phyloP scores from a whole-genome alignment of 2,329 filamentous ascomycete genomes.

The Spiromastix sp. region DNA sequence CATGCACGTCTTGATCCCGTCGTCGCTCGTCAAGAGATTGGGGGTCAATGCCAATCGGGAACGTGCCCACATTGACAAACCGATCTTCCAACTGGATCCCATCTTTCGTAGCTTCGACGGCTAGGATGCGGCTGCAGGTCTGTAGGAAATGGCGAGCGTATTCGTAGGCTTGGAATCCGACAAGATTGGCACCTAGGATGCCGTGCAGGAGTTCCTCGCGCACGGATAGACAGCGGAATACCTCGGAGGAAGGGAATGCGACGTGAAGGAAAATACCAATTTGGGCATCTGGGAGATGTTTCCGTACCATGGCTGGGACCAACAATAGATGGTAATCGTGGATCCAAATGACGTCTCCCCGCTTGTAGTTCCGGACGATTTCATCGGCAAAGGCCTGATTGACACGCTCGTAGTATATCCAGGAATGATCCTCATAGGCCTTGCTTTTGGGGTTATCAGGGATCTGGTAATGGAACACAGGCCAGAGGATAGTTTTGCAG shows the following conservation, averaged over 20 bases:
- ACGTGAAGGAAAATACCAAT: slow-evolving; percentile 95
- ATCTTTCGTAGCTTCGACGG: slow-evolving; percentile 79
- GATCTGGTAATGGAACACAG: slow-evolving; percentile 96
- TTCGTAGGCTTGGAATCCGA: slow-evolving; percentile 89
- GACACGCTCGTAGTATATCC: slow-evolving; percentile 85
- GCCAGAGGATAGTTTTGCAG: slow-evolving; percentile 96
- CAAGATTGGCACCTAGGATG: slow-evolving; percentile 82
- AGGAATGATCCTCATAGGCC: slow-evolving; percentile 93
- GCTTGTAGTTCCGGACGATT: slow-evolving; percentile 86
- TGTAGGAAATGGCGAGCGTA: slow-evolving; percentile 92
- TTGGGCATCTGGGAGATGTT: slow-evolving; percentile 77
- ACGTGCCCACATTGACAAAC: slow-evolving; percentile 77
- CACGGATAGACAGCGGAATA: slow-evolving; percentile 83
- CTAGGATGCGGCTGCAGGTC: slow-evolving; percentile 83
- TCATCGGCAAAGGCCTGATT: slow-evolving; percentile 90
- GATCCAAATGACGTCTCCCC: slow-evolving; percentile 85
- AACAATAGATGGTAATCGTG: slow-evolving; percentile 92
- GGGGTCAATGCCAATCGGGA: slow-evolving; percentile 87
- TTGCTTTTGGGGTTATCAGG: slow-evolving; percentile 98
- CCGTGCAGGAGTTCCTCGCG: slow-evolving; percentile 82
- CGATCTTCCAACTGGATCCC: slow-evolving; percentile 86
- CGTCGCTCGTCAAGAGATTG: slow-evolving; percentile 62
- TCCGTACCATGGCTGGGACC: slow-evolving; percentile 78
- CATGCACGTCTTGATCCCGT: slow-evolving; percentile 58
- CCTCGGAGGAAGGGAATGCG: slow-evolving; percentile 90